Conservation (phyloP, 2,329 filamentous ascomycete species). For the Neonectria ditissima region DNA sequence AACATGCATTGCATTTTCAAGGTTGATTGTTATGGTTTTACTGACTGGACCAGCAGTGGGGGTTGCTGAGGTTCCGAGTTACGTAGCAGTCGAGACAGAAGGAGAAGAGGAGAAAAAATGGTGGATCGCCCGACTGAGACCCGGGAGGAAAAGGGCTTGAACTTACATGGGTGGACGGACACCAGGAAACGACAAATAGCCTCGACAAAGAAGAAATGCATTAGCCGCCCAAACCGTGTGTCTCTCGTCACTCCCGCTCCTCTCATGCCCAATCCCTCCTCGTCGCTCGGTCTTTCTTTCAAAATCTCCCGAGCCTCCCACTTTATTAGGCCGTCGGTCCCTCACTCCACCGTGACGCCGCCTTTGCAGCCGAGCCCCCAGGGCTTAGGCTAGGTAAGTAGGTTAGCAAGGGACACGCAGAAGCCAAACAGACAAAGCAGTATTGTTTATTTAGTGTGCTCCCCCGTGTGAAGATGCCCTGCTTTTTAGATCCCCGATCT, state of each 20-base stretch:
- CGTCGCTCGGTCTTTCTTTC: slow-evolving; percentile 24
- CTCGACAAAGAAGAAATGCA: background rate
- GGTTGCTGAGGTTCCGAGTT: background rate
- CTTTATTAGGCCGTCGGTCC: background rate
- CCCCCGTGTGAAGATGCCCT: background rate
- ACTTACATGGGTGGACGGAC: background rate
- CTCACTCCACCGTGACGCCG: slow-evolving; percentile 23
- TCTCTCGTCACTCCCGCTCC: background rate
- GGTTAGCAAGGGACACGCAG: too few relatives aligned
- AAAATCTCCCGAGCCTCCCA: slow-evolving; percentile 8
- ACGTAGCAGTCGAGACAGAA: too few relatives aligned
- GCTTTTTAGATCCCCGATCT: background rate
- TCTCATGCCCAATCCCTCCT: background rate
- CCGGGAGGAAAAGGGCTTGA: background rate
- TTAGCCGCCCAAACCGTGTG: background rate
- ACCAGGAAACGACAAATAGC: background rate
- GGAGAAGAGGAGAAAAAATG: background rate
- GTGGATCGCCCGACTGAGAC: background rate
- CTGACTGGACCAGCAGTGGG: background rate
- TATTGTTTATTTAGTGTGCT: too few relatives aligned
- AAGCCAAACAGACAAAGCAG: too few relatives aligned
- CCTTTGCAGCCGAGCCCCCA: slow-evolving; percentile 19
- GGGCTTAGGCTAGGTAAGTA: too few relatives aligned
- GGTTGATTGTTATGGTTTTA: background rate
- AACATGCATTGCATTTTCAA: background rate